Evolutionary conservation across 257 asterid species (phyloP).

Genomic region (Cynanchum wilfordii): DNA sequence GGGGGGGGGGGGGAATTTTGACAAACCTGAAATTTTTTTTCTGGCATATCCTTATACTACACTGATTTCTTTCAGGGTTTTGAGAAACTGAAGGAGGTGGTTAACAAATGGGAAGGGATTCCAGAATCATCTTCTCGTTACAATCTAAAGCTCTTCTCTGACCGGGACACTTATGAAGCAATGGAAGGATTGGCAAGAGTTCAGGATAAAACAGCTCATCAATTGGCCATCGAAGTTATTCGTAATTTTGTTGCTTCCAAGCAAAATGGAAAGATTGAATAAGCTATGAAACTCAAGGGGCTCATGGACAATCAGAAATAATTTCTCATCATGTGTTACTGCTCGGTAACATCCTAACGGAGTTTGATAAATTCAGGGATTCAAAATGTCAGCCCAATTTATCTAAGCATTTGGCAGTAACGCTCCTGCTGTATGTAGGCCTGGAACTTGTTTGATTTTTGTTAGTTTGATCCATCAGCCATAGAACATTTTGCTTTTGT

Average conservation of each 20-base stretch:
- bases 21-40: background rate
- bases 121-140: constrained; percentile 51
- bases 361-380: constrained; percentile 14
- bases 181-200: constrained; percentile 23
- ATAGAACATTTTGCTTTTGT: background rate
- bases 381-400: constrained; percentile 11
- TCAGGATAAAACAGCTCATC: constrained; percentile 69
- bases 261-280: constrained; percentile 49
- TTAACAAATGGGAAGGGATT: constrained; percentile 76
- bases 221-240: constrained; percentile 75
- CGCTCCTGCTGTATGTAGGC: constrained; percentile 10
- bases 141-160: constrained; percentile 65
- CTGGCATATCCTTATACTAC: background rate
- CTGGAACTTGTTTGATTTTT: background rate
- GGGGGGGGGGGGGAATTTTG: background rate
- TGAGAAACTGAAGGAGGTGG: constrained; percentile 68
- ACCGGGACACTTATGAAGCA: constrained; percentile 23
- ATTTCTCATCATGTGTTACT: constrained; percentile 25
- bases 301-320: background rate
- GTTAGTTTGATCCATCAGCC: background rate
- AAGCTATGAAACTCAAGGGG: background rate
- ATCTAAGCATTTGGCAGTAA: constrained; percentile 15
- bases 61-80: constrained; percentile 45
- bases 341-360: constrained; percentile 29
- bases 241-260: constrained; percentile 71